Conservation (phyloP, 805 yeast genomes). For the Candida easanensis region DNA sequence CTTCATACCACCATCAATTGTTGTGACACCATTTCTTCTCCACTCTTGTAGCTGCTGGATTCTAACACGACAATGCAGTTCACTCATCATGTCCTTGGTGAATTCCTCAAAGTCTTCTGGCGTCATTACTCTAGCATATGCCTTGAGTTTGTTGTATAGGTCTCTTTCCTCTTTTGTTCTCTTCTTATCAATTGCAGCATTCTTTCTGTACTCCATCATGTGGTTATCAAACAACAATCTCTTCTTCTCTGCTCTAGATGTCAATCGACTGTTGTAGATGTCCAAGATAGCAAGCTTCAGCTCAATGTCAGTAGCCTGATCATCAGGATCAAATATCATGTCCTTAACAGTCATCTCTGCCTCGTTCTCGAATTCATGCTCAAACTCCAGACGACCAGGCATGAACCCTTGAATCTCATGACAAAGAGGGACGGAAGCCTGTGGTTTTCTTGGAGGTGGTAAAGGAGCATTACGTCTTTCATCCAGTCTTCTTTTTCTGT, state of each 20-base stretch:
- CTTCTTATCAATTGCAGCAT: constrained; percentile 78
- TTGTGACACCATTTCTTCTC: constrained; percentile 85
- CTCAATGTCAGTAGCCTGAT: constrained; percentile 82
- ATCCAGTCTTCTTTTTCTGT: constrained; percentile 71
- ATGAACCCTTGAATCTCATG: constrained; percentile 96
- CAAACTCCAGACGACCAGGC: constrained; percentile 98
- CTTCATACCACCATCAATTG: constrained; percentile 75
- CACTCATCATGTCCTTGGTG: constrained; percentile 68
- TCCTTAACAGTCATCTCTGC: constrained; percentile 94
- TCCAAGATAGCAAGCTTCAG: constrained; percentile 83
- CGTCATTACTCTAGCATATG: constrained; percentile 77
- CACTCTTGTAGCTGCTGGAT: constrained; percentile 91
- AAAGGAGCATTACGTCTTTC: constrained; percentile 66
- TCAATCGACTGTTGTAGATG: constrained; percentile 84
- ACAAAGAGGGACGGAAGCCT: constrained; percentile 92
- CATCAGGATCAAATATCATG: constrained; percentile 94
- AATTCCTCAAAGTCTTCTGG: constrained; percentile 78
- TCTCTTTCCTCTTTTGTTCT: constrained; percentile 90
- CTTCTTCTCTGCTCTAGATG: constrained; percentile 91
- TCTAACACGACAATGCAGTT: constrained; percentile 72
- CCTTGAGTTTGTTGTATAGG: constrained; percentile 67
- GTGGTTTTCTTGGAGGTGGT: constrained; percentile 85
- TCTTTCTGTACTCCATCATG: constrained; percentile 79
- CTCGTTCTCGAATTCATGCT: constrained; percentile 93
- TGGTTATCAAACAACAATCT: constrained; percentile 73